These are phyloP conservation scores for Puccinia novopanici DNA, from an alignment of 1,284 basidiomycete genomes.

Conservation along the genomic window DNA sequence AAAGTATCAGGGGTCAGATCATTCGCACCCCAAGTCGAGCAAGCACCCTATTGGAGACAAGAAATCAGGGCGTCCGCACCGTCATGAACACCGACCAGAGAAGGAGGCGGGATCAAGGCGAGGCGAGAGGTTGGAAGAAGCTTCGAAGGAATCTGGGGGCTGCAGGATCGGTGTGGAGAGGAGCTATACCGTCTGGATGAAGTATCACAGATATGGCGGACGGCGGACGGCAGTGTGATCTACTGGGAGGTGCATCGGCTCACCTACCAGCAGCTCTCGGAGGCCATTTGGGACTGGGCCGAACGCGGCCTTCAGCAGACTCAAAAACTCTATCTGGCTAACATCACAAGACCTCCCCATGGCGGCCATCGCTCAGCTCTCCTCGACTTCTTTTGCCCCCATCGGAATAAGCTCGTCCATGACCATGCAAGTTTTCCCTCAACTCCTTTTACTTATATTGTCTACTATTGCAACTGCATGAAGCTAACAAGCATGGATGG, in stretches of 20 bases:
- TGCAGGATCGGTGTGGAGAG: background rate
- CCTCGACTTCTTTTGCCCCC: constrained; percentile 32
- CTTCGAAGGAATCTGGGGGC: background rate
- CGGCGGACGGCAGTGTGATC: constrained; percentile 17
- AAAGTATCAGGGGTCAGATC: background rate
- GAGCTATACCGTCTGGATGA: constrained; percentile 29
- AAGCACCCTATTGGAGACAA: background rate
- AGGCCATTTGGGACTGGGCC: constrained; percentile 38
- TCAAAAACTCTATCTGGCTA: constrained; percentile 17
- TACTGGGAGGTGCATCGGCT: constrained; percentile 40
- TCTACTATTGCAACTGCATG: background rate
- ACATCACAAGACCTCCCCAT: constrained; percentile 23
- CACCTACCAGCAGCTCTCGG: constrained; percentile 18
- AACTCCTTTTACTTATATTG: background rate
- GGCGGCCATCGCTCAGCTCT: constrained; percentile 30
- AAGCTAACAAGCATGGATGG: background rate
- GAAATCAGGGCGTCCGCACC: background rate
- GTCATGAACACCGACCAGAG: background rate
- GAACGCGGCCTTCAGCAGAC: constrained; percentile 31
- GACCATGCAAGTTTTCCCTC: constrained; percentile 25
- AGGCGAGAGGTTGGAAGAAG: background rate
- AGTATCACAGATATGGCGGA: constrained; percentile 34
- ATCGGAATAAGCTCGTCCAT: constrained; percentile 36
- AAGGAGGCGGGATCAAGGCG: background rate
- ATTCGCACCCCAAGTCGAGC: background rate